These are phyloP conservation scores for Scutellaria baicalensis DNA, from an alignment of 257 asterid species.

Conservation along the genomic window DNA sequence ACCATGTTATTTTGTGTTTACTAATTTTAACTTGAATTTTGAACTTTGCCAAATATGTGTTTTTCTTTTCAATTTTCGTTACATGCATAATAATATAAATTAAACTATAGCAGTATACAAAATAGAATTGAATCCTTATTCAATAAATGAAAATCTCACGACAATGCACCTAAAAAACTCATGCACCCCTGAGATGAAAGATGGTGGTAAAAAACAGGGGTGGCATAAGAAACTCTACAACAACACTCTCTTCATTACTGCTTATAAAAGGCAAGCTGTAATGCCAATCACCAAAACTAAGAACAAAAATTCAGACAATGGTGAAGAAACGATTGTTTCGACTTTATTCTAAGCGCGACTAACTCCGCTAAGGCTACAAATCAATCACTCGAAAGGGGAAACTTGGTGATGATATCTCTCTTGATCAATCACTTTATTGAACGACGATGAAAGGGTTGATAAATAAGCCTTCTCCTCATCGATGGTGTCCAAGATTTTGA, in stretches of 20 bases:
- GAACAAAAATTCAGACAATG: background rate
- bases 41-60: background rate
- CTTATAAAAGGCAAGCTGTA: constrained; percentile 29
- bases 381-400: constrained; percentile 9
- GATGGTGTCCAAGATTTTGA: constrained; percentile 43
- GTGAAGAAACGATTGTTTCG: background rate
- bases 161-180: background rate
- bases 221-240: background rate
- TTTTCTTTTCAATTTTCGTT: no score
- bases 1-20: background rate
- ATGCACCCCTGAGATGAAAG: background rate
- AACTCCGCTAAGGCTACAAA: background rate
- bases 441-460: constrained; percentile 15
- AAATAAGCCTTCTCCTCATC: constrained; percentile 48
- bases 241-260: constrained; percentile 8
- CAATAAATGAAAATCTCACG: background rate
- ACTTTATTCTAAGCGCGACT: background rate
- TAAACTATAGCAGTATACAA: background rate
- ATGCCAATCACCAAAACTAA: background rate
- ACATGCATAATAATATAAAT: no score
- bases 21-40: background rate
- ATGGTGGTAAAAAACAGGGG: background rate
- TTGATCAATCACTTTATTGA: background rate
- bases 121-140: constrained; percentile 13
- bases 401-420: constrained; percentile 11